Base-by-base conservation (phyloP, 805 yeast species). In the Starmerella vitae region DNA sequence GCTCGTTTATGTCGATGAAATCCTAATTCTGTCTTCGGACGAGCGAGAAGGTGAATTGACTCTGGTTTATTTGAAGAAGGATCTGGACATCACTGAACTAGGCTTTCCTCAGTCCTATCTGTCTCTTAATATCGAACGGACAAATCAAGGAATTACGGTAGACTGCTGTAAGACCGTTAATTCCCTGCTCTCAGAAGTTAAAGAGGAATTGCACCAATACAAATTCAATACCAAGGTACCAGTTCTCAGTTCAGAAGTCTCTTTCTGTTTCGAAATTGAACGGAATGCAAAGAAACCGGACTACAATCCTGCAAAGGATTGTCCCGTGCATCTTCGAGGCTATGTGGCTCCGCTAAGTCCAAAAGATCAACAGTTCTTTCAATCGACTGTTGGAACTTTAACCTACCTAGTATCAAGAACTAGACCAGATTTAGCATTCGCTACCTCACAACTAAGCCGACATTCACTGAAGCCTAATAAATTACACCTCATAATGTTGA, bases 1-100 rank as follows among this genome's bases (percentile, higher is more conserved):
- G 4, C 22, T 26, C 13, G 33, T 35, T 18, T 27, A 35, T 27
- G 38, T 33, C 18, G 36, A 33, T 20, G 36, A 33, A 14, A 33
- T 33, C 17, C 36, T 33, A 7, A 20, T 33, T 5, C 7, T 15
- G 6, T 12, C 18, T 13, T 12, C 26, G 10, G 17, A 5, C 9
- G 15, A 8, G 7, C 5, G 9, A 14, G 19, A 19, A 12, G n/a
- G 8, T 20, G 36, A 33, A 12, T 18, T 7, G 15, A 21, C 21
- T 14, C 15, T 20, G 15, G 14, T 7, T 10, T 19, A 33, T 12
- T 14, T 33, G 13, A 21, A 14, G 15, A 5, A 15, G 9, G 5
- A 8, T 26, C 21, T 33, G 6, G 12, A 33, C 7, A 7, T 33
- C 10, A 33, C 26, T 20, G 36, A 33, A 9, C 14, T 8, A 12